phyloP scores from a whole-genome alignment of 2,329 filamentous ascomycete genomes.

The Pseudocercospora vitis region DNA sequence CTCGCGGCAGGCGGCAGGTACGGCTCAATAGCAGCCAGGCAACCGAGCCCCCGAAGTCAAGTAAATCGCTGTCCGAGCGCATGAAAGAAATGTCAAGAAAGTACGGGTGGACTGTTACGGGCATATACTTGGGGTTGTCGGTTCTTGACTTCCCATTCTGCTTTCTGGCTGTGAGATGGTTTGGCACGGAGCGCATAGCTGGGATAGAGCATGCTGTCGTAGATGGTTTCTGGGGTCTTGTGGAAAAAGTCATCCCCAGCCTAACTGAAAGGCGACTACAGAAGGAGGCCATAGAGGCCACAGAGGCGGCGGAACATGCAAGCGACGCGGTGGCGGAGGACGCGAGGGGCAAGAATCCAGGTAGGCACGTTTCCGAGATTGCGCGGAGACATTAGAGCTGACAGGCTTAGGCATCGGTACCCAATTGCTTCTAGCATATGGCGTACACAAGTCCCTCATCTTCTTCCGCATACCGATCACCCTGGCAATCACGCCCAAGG shows the following conservation, averaged over 20 bases:
- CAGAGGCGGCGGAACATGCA: conserved; percentile 46
- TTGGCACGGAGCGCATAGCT: conserved; percentile 86
- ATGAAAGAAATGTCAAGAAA: conserved; percentile 83
- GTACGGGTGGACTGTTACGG: conserved; percentile 90
- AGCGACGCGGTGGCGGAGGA: conserved; percentile 38
- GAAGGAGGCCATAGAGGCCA: conserved; percentile 19
- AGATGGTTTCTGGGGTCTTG: conserved; percentile 56
- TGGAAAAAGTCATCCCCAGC: conserved; percentile 61
- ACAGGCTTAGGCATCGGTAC: conserved; percentile 65
- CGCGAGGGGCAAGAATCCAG: conserved; percentile 20
- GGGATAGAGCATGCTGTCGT: conserved; percentile 68
- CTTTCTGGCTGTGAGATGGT: conserved; percentile 78
- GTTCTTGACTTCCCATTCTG: conserved; percentile 93
- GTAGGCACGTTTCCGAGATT: conserved; percentile 14
- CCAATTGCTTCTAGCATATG: conserved; percentile 88
- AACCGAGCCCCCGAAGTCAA: conserved; percentile 18
- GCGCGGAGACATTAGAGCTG: conserved; percentile 12
- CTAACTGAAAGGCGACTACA: conserved; percentile 30
- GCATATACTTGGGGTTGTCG: conserved; percentile 83
- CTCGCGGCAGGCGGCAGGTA: conserved; percentile 26
- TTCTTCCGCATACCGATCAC: conserved; percentile 93
- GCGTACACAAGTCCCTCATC: conserved; percentile 97
- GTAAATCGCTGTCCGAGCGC: conserved; percentile 55
- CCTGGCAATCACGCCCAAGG: conserved; percentile 84
- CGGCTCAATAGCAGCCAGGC: conserved; percentile 41